phyloP scores from a whole-genome alignment of 106 monocot genomes.

The Acanthochlamys bracteata region DNA sequence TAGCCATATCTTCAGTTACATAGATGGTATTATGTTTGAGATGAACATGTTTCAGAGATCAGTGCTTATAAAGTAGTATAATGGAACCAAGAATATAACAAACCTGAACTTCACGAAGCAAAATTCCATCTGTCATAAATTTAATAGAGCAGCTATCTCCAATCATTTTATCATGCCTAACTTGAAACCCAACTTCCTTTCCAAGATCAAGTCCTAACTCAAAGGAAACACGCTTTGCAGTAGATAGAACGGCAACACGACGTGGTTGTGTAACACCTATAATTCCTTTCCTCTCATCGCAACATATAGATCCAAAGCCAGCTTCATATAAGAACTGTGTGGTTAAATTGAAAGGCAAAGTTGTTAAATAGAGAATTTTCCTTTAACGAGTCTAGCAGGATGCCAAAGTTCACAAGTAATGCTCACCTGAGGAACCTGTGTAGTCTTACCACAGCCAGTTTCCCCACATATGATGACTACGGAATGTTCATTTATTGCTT shows the following conservation, averaged over 20 bases:
- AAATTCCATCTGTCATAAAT: constrained; percentile 99
- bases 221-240: constrained; percentile 81
- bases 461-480: constrained; percentile 92
- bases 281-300: constrained; percentile 49
- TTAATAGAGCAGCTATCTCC: constrained; percentile 72
- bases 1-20: too few relatives aligned
- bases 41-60: not conserved
- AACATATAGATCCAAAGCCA: constrained; percentile 65
- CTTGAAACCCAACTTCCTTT: constrained; percentile 95
- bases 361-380: too few relatives aligned
- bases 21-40: not conserved
- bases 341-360: too few relatives aligned
- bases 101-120: constrained; percentile 96
- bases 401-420: not conserved
- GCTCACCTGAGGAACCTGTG: constrained; percentile 96
- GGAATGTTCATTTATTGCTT: constrained; percentile 81
- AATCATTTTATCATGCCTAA: constrained; percentile 86
- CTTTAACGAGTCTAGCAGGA: too few relatives aligned
- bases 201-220: constrained; percentile 72
- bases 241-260: constrained; percentile 91
- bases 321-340: constrained; percentile 94
- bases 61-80: not conserved
- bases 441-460: constrained; percentile 98
- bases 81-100: not conserved
- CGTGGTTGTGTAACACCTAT: constrained; percentile 95